phyloP scores from a whole-genome alignment of 345 rosid species.

The Adansonia digitata region DNA sequence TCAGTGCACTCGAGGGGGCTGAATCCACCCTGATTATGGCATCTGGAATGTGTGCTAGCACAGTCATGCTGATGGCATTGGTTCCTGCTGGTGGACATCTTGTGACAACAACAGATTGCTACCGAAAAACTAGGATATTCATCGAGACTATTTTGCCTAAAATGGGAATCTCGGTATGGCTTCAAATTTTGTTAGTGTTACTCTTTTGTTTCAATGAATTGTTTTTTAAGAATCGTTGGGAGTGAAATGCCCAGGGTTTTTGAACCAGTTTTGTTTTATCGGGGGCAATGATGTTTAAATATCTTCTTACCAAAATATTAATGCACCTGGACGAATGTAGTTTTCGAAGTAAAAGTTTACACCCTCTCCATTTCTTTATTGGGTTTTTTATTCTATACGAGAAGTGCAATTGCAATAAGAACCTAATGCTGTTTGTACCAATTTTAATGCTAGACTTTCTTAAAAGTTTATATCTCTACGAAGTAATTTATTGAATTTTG shows the following conservation, averaged over 20 bases:
- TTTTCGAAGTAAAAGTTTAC: not conserved
- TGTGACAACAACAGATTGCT: slow-evolving; percentile 93
- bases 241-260: not conserved
- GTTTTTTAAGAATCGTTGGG: not conserved
- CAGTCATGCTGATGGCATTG: slow-evolving; percentile 81
- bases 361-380: not conserved
- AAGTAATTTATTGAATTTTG: not conserved
- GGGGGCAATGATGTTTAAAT: not conserved
- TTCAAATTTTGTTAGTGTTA: not conserved
- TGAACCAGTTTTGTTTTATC: not conserved
- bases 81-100: slow-evolving; percentile 98
- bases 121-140: slow-evolving; percentile 91
- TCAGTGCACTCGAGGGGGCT: slow-evolving; percentile 93
- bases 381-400: not conserved
- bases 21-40: slow-evolving; percentile 94
- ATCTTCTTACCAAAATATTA: not conserved
- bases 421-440: not conserved
- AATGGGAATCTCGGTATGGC: slow-evolving; percentile 77
- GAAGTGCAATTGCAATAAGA: not conserved
- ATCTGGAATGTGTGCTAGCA: slow-evolving; percentile 98
- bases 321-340: not conserved
- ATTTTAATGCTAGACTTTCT: not conserved
- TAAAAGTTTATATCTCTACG: not conserved
- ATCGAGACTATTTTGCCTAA: slow-evolving; percentile 89
- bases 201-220: not conserved